A percentile compares a stretch with the other conserved stretches of the same genome.
These are phyloP conservation scores for Leucaena leucocephala DNA, from an alignment of 306 rosid species.

Conservation along the genomic window DNA sequence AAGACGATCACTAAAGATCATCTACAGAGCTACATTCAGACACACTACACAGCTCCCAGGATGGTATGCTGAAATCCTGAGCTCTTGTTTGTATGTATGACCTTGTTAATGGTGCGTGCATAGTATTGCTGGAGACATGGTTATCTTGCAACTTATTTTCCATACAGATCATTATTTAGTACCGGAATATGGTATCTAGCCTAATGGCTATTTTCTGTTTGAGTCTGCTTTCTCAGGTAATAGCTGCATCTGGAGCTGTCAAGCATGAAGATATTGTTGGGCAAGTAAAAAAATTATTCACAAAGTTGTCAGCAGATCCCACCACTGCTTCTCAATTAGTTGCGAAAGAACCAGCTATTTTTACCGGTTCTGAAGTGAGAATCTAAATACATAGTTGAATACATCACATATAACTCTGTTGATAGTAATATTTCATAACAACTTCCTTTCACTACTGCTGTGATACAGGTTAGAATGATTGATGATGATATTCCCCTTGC, in stretches of 20 bases:
- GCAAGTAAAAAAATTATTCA: constrained; percentile 66
- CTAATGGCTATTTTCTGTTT: constrained; percentile 19
- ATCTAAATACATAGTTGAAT: constrained; percentile 22
- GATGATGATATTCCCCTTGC: constrained; percentile 89
- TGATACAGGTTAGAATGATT: constrained; percentile 79
- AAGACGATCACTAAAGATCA: constrained; percentile 82
- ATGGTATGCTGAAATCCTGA: constrained; percentile 57
- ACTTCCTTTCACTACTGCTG: constrained; percentile 22
- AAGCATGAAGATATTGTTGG: constrained; percentile 83
- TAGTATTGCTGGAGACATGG: constrained; percentile 5
- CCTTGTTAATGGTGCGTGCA: not conserved
- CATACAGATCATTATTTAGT: not conserved
- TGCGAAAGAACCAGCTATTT: constrained; percentile 75
- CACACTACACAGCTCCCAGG: constrained; percentile 94
- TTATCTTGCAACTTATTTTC: not conserved
- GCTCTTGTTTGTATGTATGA: not conserved
- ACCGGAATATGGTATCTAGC: not conserved
- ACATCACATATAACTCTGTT: not conserved
- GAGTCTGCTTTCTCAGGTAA: constrained; percentile 54
- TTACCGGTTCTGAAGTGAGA: constrained; percentile 94
- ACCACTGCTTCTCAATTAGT: constrained; percentile 79
- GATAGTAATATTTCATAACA: not conserved
- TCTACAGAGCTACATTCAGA: constrained; percentile 75
- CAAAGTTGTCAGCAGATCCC: constrained; percentile 76
- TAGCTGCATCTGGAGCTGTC: constrained; percentile 91